Evolutionary conservation across 306 rosid genomes (phyloP), one percentile per base, ranked within the genome.

Genomic region (Sphenostylis stenocarpa): DNA sequence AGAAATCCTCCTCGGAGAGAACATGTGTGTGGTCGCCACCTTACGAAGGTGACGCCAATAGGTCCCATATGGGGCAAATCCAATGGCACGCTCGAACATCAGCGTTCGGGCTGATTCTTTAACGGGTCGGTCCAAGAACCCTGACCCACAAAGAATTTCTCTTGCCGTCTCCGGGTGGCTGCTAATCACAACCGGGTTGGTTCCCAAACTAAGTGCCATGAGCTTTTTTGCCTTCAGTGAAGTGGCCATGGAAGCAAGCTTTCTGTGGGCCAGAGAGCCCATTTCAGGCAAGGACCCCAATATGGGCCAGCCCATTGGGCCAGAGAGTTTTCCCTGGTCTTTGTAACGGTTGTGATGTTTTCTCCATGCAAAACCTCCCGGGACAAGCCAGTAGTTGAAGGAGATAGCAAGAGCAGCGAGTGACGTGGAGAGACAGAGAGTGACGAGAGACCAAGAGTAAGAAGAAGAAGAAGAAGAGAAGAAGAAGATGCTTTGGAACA

Each of bases 41-140:
- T 89, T 78, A 4, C 98, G 83, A 0, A 94, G 91, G 5, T 84
- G 87, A 26, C 90, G 89, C 98, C 97, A 94, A 13, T 94, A 90
- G 1, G 48, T 44, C 8, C 96, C 97, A 0, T 84, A 83, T 1
- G 96, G 96, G 21, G 98, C 96, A 44, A 94, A 94, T 7, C 98
- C 98, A 58, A 94, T 90, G 82, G 98, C 96, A 0, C 95, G 96
- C 81, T 91, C 95, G 6, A 94, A 94, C 98, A 90, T 90, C 21
- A 94, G 90, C 14, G 77, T 36, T 1, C 81, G 79, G 34, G 98
- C 97, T 0, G 97, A 91, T 17, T 81, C 84, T 77, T 91, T 94
- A 0, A 94, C 58, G 0, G 98, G 98, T 1, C 98, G 97, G 69
- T 91, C 91, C 0, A 94, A 77, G 69, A 94, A 94, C 0, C 93